phyloP scores from a whole-genome alignment of 441 rosid genomes.

The Arabidopsis lyrata region DNA sequence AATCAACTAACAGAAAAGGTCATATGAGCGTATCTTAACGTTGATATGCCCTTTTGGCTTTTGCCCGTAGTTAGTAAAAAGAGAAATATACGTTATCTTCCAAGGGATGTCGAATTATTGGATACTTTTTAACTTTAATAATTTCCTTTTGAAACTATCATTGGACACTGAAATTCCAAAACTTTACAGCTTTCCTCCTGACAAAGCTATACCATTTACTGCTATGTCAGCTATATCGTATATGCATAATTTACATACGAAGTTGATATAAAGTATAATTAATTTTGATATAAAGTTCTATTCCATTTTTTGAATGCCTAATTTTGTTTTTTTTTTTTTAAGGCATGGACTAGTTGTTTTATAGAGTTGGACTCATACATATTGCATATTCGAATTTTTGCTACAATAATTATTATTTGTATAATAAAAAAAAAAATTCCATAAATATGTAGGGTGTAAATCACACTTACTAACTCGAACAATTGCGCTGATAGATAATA shows the following conservation, averaged over 20 bases:
- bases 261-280: neutral
- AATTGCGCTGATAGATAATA: too few species aligned
- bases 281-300: too few species aligned
- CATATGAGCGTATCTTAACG: too few species aligned
- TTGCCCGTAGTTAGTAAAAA: too few species aligned
- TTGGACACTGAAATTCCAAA: conserved; percentile 21
- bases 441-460: neutral
- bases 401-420: neutral
- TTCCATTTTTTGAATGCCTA: neutral
- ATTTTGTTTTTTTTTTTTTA: neutral
- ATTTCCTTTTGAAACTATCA: conserved; percentile 30
- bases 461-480: neutral
- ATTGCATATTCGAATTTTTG: neutral
- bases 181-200: conserved; percentile 38
- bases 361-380: neutral
- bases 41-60: too few species aligned
- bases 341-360: neutral
- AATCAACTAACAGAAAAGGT: too few species aligned
- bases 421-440: too few species aligned
- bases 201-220: conserved; percentile 24
- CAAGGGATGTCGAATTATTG: too few species aligned
- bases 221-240: neutral
- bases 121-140: conserved; percentile 26
- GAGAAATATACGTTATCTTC: too few species aligned
- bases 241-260: neutral